These are phyloP conservation scores for Sporothrix schenckii DNA, from an alignment of 2,329 filamentous ascomycete genomes.

Conservation along the genomic window DNA sequence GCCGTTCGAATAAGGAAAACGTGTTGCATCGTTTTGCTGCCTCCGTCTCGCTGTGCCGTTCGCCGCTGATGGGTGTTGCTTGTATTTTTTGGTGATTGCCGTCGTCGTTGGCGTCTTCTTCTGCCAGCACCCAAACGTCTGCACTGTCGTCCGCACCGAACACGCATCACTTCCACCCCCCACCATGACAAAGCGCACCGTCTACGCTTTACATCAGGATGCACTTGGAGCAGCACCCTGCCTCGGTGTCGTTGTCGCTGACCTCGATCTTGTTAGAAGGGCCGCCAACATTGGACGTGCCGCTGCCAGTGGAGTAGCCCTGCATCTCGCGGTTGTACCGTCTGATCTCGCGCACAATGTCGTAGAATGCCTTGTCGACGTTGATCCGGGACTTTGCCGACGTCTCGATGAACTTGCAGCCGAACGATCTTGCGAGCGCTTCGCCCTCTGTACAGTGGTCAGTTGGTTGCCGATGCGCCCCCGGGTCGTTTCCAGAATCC, in stretches of 20 bases:
- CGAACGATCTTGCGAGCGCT: conserved; percentile 80
- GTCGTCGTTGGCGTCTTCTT: conserved; percentile 10
- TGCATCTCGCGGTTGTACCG: conserved; percentile 99
- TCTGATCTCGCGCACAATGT: conserved; percentile 96
- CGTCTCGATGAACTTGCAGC: conserved; percentile 98
- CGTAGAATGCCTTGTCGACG: conserved; percentile 97
- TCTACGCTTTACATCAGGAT: conserved; percentile 35
- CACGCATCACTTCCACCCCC: not conserved
- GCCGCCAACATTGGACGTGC: conserved; percentile 63
- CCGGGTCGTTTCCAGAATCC: not conserved
- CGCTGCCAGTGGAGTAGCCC: conserved; percentile 74
- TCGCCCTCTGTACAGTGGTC: conserved; percentile 73
- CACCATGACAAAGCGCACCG: not conserved
- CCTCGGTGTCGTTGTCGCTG: conserved; percentile 66
- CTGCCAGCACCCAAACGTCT: not conserved
- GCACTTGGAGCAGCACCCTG: conserved; percentile 70
- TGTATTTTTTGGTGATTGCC: not conserved
- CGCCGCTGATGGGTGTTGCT: not conserved
- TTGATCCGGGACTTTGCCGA: conserved; percentile 98
- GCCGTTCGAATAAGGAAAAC: not conserved
- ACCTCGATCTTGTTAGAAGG: conserved; percentile 77
- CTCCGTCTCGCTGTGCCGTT: not conserved
- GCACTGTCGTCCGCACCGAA: not conserved
- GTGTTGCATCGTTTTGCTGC: not conserved
- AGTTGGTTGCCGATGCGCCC: conserved; percentile 16